Evolutionary conservation across 305 asterid genomes (phyloP), one percentile per base, ranked within the genome.

Genomic region (Salvia sclarea): DNA sequence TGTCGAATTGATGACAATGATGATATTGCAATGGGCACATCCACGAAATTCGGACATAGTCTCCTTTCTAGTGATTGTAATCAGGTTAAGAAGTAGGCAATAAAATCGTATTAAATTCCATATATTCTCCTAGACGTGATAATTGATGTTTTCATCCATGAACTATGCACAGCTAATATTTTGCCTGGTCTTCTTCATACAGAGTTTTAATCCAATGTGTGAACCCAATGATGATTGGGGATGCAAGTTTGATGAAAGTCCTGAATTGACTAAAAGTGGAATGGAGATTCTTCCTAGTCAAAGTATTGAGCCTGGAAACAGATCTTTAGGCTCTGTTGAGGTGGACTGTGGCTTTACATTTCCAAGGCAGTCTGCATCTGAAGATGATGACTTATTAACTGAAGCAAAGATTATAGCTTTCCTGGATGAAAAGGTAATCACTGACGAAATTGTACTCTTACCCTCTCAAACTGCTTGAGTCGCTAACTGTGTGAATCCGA

Each of bases 141-240:
- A 56, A 31, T 52, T 64, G 50, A 24, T 65, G 14, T 62, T 53
- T 72, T 35, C 61, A 17, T 48, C 50, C 37, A 31, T 35, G 28
- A 50, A 20, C 47, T 67, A 56, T 68, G 50, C 66, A 64, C 70
- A 72, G 13, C 64, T 68, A 55, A 72, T 48, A 49, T 65, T 72
- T 16, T 67, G 62, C 57, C 2, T 33, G 71, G 49, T 72, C 38
- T 77, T 73, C 22, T 75, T 70, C 57, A 28, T 72, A 69, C 80
- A 95, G 99, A 95, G 99, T 81, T 95, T 86, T 69, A 95, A 95
- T 83, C 99, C 99, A 16, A 84, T 95, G 90, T 75, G 84, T 63
- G 99, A 91, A 71, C 99, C 97, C 54, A 82, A 79, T 77, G 96
- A 88, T 78, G 88, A 87, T 72, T 87, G 90, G 97, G 70, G 75